Conservation (phyloP, 192 early-diverging fungal species). For the Chytriomyces confervae region DNA sequence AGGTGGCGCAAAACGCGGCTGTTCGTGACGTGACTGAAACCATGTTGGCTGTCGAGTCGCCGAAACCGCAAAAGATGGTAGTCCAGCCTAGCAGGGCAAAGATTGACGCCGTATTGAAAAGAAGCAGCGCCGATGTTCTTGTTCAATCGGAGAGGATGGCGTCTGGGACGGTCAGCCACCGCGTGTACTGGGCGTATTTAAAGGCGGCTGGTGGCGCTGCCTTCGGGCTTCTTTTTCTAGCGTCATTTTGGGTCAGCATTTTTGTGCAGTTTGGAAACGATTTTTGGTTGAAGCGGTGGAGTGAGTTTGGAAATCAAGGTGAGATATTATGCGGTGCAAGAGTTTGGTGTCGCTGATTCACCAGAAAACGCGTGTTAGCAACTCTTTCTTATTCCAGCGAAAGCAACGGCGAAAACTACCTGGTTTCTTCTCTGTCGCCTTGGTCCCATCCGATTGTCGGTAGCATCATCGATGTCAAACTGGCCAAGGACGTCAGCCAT, state of each 20-base stretch:
- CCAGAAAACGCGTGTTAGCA: too few relatives aligned
- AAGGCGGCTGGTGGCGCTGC: conserved; percentile 39
- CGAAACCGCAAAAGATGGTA: neutral
- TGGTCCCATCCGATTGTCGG: neutral
- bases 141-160: conserved; percentile 32
- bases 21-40: conserved; percentile 12
- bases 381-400: too few relatives aligned
- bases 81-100: neutral
- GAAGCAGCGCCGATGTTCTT: neutral
- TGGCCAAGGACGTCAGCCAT: too few relatives aligned
- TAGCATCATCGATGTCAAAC: neutral
- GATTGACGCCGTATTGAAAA: neutral
- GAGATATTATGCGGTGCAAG: neutral
- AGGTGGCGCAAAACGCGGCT: conserved; percentile 27
- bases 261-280: conserved; percentile 38
- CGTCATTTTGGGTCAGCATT: conserved; percentile 19
- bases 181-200: conserved; percentile 38
- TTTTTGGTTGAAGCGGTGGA: conserved; percentile 54
- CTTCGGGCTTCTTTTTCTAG: conserved; percentile 18
- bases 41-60: neutral
- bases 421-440: neutral
- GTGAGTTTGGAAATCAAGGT: conserved; percentile 20
- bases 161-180: conserved; percentile 19
- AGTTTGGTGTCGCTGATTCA: too few relatives aligned
- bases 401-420: neutral